These are phyloP conservation scores for Spathaspora passalidarum DNA, from an alignment of 805 yeast genomes.

Conservation along the genomic window DNA sequence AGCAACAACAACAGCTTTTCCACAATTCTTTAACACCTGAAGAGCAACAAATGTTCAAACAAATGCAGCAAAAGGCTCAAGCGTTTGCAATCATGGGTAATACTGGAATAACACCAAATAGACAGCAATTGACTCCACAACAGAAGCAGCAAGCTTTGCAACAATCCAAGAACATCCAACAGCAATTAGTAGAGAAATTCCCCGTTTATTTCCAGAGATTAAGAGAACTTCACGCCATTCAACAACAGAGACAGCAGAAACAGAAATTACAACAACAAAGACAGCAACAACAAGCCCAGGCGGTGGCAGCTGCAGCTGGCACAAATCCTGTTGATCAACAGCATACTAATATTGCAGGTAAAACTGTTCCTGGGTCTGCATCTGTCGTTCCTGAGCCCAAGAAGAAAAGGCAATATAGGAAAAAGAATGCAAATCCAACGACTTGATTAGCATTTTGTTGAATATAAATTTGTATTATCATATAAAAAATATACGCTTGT, in stretches of 20 bases:
- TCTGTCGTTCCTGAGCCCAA: conserved; percentile 9
- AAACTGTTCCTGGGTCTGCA: conserved; percentile 9
- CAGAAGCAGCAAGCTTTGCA: conserved; percentile 44
- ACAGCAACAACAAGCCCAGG: conserved; percentile 16
- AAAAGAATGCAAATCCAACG: conserved; percentile 11
- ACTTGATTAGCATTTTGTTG: not conserved
- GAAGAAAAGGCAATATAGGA: conserved; percentile 10
- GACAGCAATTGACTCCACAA: conserved; percentile 38
- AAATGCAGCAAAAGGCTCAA: conserved; percentile 36
- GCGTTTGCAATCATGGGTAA: conserved; percentile 42
- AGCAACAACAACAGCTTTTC: conserved; percentile 46
- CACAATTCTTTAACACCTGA: conserved; percentile 38
- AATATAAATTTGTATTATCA: conserved; percentile 2
- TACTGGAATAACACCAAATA: conserved; percentile 42
- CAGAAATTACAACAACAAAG: conserved; percentile 12
- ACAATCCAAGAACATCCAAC: conserved; percentile 38
- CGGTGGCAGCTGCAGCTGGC: conserved; percentile 6
- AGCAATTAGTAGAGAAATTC: conserved; percentile 33
- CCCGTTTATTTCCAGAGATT: conserved; percentile 37
- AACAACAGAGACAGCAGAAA: conserved; percentile 19
- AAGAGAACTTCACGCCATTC: conserved; percentile 33
- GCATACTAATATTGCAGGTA: conserved; percentile 9
- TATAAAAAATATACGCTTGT: not conserved
- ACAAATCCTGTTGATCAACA: not conserved
- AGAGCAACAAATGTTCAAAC: conserved; percentile 41